Evolutionary conservation across 2,329 filamentous ascomycete species (phyloP), one percentile per base, ranked within the genome.

Genomic region (Aspergillus neoniger): DNA sequence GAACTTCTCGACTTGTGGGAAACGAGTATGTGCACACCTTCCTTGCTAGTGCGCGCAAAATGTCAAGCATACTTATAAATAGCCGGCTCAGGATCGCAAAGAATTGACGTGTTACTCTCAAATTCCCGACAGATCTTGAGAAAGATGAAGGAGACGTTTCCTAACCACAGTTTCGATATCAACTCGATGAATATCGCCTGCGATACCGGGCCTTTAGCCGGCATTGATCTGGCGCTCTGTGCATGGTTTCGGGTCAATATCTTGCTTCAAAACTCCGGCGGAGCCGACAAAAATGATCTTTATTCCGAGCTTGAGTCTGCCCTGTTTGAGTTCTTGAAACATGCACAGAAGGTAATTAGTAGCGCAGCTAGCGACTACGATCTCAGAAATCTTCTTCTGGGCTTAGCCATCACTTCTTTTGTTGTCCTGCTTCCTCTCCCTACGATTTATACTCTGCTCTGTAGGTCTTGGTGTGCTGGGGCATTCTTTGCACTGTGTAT

Each of bases 361-460:
- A 89, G 87, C 69, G 92, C 95, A 73, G 93, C 95, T 4, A 97
- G 92, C 74, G 96, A 96, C 72, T 99, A 99, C 74, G 85, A 96
- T 71, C 81, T 96, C 64, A 71, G 82, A 1, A 86, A 69, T 62
- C 70, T 77, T 64, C 62, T 64, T 63, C 12, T 74, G 62, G 72
- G 77, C 48, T 66, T 74, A 44, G 49, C 67, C 38, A 72, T 83
- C 38, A 71, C 80, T 25, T 55, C 72, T 3, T 56, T 80, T 30
- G 81, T 83, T 19, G 74, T 83, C n/a, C 63, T 74, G 4, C 65
- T 79, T 3, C 76, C 77, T 15, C 64, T 72, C 30, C 61, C 70
- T 41, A 58, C 70, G 41, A 68, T 68, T 61, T 53, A 70, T 77
- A 39, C 66, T 68, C 58, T 67, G 32, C 36, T 74, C 74, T 58